Base-by-base conservation (phyloP, 768 basidiomycete genomes). In the Phaeotremella skinneri region DNA sequence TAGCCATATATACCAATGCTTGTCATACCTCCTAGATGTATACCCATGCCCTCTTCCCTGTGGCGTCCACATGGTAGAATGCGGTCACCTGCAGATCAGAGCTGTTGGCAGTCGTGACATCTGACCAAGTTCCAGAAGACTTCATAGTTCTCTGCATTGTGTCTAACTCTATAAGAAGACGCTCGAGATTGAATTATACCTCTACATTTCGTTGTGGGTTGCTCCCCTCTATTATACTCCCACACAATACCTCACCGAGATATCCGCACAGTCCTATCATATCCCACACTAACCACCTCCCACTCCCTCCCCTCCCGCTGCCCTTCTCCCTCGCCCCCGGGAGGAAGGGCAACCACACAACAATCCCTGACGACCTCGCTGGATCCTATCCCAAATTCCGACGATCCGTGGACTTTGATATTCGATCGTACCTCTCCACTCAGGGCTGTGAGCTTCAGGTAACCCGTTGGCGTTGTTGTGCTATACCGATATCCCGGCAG, bases 241-340 rank as follows among this genome's bases (percentile, higher is more conserved):
- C 7, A n/a, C n/a, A n/a, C 6, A 23, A 6, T 45, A 7, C 26
- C n/a, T 47, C 43, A 71, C 30, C 59, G 32, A 1, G 74, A 68
- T 9, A 76, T 64, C 34, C 70, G 30, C 39, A 76, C 57, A n/a
- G 55, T 57, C 20, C 72, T 52, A 52, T 76, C 75, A 52, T 76
- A 76, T 9, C 75, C 75, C 1, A 75, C 75, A 45, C 72, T 73
- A 26, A 76, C 62, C 2, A 67, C 63, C 55, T 66, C 64, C 68
- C 68, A 74, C 31, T 53, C 50, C 4, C 56, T 57, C 14, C 55
- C 52, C 9, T 37, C 49, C 14, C 58, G 49, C 20, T 49, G 54
- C 3, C 45, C n/a, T 20, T 49, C 23, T 7, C 53, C 31, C 17
- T 52, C 31, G 21, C 23, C 43, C n/a, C n/a, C n/a, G n/a, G n/a